Conservation (phyloP, 2,329 filamentous ascomycete species). For the Pseudogymnoascus sp. region DNA sequence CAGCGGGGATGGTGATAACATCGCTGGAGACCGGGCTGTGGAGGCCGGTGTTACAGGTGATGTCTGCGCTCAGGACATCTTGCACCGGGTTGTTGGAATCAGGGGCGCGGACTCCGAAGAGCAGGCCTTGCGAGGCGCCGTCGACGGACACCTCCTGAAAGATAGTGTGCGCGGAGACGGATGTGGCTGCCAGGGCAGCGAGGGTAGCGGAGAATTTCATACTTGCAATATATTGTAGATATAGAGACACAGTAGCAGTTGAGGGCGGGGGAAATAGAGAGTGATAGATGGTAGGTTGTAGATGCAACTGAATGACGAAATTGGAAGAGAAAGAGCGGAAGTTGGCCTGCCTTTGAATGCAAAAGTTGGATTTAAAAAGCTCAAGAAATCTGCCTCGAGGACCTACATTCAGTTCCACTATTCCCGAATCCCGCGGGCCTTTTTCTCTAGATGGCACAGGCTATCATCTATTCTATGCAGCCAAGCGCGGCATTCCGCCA, state of each 20-base stretch:
- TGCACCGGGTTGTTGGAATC: conserved; percentile 44
- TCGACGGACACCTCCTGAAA: conserved; percentile 43
- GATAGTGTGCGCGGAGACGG: conserved; percentile 35
- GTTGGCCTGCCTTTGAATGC: neutral
- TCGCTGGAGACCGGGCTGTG: conserved; percentile 30
- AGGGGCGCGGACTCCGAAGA: conserved; percentile 43
- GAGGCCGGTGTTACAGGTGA: conserved; percentile 41
- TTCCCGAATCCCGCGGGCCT: neutral
- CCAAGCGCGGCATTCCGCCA: neutral
- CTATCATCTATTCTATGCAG: conserved; percentile 8
- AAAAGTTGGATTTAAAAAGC: neutral
- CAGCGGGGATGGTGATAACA: conserved; percentile 40
- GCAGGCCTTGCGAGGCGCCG: conserved; percentile 41
- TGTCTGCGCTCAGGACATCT: conserved; percentile 38
- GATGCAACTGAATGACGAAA: conserved; percentile 1
- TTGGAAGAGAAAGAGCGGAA: neutral
- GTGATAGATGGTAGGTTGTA: neutral
- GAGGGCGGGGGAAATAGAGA: neutral
- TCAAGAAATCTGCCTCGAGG: neutral
- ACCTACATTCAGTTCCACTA: neutral
- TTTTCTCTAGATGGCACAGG: conserved; percentile 7
- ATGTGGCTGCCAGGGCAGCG: conserved; percentile 22
- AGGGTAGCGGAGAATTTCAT: conserved; percentile 4
- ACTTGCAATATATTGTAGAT: neutral
- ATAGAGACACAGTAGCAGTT: neutral